Conservation (phyloP, 2,329 filamentous ascomycete species). For the Fusarium sp. region DNA sequence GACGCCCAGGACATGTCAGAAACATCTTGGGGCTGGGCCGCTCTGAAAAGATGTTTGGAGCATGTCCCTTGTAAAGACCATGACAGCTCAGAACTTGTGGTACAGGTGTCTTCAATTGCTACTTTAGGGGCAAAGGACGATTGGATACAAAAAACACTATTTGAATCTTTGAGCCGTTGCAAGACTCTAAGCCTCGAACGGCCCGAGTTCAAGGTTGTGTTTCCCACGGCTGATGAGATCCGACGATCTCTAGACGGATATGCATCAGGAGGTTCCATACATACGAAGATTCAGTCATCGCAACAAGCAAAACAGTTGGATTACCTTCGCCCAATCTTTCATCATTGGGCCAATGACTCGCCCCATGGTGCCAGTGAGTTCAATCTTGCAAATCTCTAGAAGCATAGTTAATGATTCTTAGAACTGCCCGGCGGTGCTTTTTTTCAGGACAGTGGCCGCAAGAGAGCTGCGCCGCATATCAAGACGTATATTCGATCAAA, state of each 20-base stretch:
- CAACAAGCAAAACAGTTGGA: constrained; percentile 80
- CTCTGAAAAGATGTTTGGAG: constrained; percentile 70
- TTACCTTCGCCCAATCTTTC: constrained; percentile 77
- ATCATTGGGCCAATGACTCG: constrained; percentile 80
- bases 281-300: constrained; percentile 79
- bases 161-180: constrained; percentile 61
- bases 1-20: constrained; percentile 59
- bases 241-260: constrained; percentile 83
- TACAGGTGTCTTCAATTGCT: constrained; percentile 85
- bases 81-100: constrained; percentile 63
- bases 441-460: constrained; percentile 68
- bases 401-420: constrained; percentile 25
- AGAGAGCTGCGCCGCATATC: constrained; percentile 84
- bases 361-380: constrained; percentile 53
- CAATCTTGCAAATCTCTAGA: not conserved
- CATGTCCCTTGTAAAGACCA: constrained; percentile 61
- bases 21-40: constrained; percentile 83
- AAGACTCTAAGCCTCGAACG: constrained; percentile 33
- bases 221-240: constrained; percentile 84
- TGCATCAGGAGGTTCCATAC: constrained; percentile 80
- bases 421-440: constrained; percentile 44
- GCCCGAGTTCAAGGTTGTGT: constrained; percentile 78
- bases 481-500: constrained; percentile 86
- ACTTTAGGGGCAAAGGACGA: constrained; percentile 77
- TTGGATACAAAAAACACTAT: constrained; percentile 78